Conservation (phyloP, 208 protist species). For the Crithidia fasciculata region DNA sequence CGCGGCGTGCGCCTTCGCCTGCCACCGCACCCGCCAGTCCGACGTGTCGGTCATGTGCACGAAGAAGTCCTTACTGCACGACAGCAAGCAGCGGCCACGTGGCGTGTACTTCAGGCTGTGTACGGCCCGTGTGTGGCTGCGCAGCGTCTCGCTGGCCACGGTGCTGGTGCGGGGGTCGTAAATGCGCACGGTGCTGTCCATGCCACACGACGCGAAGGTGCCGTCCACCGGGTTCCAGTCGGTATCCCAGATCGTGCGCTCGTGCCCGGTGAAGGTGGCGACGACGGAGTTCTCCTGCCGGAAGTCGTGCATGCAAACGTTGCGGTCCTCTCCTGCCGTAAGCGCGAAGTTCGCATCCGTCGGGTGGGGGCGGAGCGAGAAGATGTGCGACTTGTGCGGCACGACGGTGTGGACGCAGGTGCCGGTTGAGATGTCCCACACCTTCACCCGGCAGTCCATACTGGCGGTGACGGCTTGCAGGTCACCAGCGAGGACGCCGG, state of each 20-base stretch:
- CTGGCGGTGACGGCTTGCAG: slow-evolving; percentile 44
- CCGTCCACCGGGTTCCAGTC: slow-evolving; percentile 39
- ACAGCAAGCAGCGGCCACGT: slow-evolving; percentile 48
- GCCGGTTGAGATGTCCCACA: slow-evolving; percentile 62
- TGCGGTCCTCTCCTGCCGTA: slow-evolving; percentile 56
- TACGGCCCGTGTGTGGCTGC: slow-evolving; percentile 53
- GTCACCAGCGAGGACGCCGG: slow-evolving; percentile 42
- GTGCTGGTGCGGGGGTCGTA: slow-evolving; percentile 63
- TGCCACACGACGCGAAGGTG: slow-evolving; percentile 61
- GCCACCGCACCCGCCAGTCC: slow-evolving; percentile 56
- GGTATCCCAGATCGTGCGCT: slow-evolving; percentile 64
- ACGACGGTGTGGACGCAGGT: slow-evolving; percentile 25
- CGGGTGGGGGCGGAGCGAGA: slow-evolving; percentile 51
- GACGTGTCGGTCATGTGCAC: slow-evolving; percentile 44
- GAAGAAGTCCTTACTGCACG: slow-evolving; percentile 54
- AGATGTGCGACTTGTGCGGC: slow-evolving; percentile 61
- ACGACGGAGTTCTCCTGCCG: slow-evolving; percentile 46
- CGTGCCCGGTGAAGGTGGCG: slow-evolving; percentile 54
- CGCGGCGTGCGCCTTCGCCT: slow-evolving; percentile 53
- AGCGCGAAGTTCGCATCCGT: slow-evolving; percentile 45
- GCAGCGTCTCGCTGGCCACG: slow-evolving; percentile 28
- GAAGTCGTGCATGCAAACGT: slow-evolving; percentile 72
- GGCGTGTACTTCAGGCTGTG: slow-evolving; percentile 67
- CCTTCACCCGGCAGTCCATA: slow-evolving; percentile 63
- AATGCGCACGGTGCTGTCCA: slow-evolving; percentile 63